Evolutionary conservation across 1,284 basidiomycete species (phyloP).

Genomic region (Sporisorium scitamineum): DNA sequence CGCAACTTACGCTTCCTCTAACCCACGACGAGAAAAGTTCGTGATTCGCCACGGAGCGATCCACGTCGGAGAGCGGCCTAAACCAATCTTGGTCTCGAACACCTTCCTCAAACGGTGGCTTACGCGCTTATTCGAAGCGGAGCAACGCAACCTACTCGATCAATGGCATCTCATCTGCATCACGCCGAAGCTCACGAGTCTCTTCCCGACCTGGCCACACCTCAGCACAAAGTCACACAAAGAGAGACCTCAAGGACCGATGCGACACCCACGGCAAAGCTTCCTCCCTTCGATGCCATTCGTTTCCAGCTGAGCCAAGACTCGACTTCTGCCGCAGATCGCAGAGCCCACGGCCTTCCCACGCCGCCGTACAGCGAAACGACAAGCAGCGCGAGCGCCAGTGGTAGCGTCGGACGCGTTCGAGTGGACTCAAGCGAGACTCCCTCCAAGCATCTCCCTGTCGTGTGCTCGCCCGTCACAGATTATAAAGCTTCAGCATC

Average conservation of each 20-base stretch:
- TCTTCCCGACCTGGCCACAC: background rate
- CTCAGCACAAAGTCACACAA: background rate
- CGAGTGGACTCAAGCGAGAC: slow-evolving; percentile 27
- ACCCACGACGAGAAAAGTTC: background rate
- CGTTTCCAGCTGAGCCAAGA: slow-evolving; percentile 11
- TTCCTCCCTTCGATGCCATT: slow-evolving; percentile 13
- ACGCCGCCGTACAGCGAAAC: slow-evolving; percentile 49
- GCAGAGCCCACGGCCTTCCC: slow-evolving; percentile 21
- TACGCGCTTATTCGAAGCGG: background rate
- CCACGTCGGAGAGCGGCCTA: background rate
- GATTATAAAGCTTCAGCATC: background rate
- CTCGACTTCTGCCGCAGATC: background rate
- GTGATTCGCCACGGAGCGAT: background rate
- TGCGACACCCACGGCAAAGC: background rate
- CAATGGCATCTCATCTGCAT: slow-evolving; percentile 17
- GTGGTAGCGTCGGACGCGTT: slow-evolving; percentile 33
- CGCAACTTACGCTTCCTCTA: background rate
- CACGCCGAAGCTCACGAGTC: background rate
- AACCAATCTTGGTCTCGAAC: background rate
- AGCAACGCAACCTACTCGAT: slow-evolving; percentile 1
- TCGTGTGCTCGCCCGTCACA: background rate
- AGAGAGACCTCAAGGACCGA: background rate
- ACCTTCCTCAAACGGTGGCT: background rate
- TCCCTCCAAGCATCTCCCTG: background rate
- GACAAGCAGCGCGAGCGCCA: slow-evolving; percentile 36